Evolutionary conservation across 768 basidiomycete species (phyloP).

Genomic region (Sistotremastrum suecicum): DNA sequence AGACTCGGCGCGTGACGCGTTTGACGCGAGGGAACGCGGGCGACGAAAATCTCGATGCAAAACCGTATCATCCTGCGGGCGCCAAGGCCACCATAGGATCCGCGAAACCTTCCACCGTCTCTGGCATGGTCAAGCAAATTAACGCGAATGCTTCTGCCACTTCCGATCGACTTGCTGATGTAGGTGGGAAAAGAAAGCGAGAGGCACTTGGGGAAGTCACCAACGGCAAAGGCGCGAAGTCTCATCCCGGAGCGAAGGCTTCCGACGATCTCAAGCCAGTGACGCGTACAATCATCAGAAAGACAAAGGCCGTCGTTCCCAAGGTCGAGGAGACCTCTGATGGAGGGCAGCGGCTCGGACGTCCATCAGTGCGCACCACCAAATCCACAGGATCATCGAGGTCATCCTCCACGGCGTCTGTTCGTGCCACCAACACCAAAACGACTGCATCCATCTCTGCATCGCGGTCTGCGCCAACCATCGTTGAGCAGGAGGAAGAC

Average conservation of each 20-base stretch:
- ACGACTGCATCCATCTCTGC: conserved; percentile 5
- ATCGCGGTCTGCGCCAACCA: neutral
- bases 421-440: conserved; percentile 37
- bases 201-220: conserved; percentile 64
- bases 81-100: conserved; percentile 22
- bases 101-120: conserved; percentile 32
- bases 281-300: conserved; percentile 34
- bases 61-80: conserved; percentile 29
- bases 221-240: conserved; percentile 14
- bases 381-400: conserved; percentile 7
- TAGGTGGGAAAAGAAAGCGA: conserved; percentile 58
- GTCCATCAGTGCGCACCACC: conserved; percentile 6
- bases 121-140: conserved; percentile 38
- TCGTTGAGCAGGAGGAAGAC: conserved; percentile 10
- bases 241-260: neutral
- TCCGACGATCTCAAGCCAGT: conserved; percentile 9
- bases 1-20: conserved; percentile 57
- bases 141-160: conserved; percentile 25
- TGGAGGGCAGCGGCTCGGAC: conserved; percentile 3
- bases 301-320: conserved; percentile 14
- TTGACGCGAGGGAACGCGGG: conserved; percentile 39
- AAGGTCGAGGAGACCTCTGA: conserved; percentile 38
- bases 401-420: conserved; percentile 46
- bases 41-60: conserved; percentile 58
- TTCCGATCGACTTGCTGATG: conserved; percentile 30